Evolutionary conservation across 73 alveolate species (phyloP), one percentile per base, ranked within the genome.

Genomic region (Stentor coeruleus): DNA sequence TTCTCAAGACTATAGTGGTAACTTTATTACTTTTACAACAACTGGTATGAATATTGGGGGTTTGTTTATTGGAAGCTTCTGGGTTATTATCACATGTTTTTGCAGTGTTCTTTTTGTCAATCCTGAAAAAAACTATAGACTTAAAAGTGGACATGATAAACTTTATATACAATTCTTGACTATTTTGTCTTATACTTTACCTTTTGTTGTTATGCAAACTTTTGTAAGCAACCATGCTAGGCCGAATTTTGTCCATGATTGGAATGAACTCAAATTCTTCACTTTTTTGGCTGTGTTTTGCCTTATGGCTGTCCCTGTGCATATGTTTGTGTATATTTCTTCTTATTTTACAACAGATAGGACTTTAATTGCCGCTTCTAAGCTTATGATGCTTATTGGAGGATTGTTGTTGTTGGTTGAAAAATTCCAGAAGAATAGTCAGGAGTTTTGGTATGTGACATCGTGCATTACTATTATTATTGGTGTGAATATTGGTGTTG

Each of bases 401-500:
- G n/a, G 79, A 20, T 33, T 40, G 15, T 33, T 66, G 20, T 20
- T 26, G 20, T 26, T 66, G 42, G 26, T 66, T 28, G 39, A 40
- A 37, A 20, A 66, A 33, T 26, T 28, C 33, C n/a, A 37, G 11
- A 20, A 49, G 28, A 20, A 11, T 11, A 49, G 66, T 20, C 66
- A 49, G 20, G 66, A 20, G 37, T 66, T 66, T 33, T 66, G 79
- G 79, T 66, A 20, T 33, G 79, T 66, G 33, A 33, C 33, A 1
- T 37, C 49, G 2, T 26, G 40, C 11, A 20, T 66, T 66, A 20
- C 33, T 20, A 20, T 66, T 26, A 1, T 66, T 1, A 31, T 2
- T 20, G 79, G 79, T 28, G 79, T 66, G 15, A 66, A 66, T 33
- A 2, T 66, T 1, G 79, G 79, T 28, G 39, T 31, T 14, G 79